These are phyloP conservation scores for Lithospermum erythrorhizon DNA, from an alignment of 257 asterid species.

Conservation along the genomic window DNA sequence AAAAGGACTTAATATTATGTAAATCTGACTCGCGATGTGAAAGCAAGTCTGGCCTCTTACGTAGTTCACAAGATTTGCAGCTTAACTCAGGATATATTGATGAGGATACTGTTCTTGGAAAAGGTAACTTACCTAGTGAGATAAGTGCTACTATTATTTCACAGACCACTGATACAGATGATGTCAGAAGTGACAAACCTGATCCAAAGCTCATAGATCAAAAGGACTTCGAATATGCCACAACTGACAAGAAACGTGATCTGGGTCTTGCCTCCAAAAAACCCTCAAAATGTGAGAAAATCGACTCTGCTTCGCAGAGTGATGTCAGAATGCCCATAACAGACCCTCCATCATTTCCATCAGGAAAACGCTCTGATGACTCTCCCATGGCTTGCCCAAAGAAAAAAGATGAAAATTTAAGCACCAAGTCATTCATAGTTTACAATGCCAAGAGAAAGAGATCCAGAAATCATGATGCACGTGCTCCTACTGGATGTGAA, in stretches of 20 bases:
- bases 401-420: conserved; percentile 12
- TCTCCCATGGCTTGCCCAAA: conserved; percentile 1
- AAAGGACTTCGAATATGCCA: too few species aligned
- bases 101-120: background rate
- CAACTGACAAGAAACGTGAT: background rate
- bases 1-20: background rate
- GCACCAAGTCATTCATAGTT: conserved; percentile 6
- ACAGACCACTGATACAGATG: background rate
- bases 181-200: too few species aligned
- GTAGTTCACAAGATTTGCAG: background rate
- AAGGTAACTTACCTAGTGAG: background rate
- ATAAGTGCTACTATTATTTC: background rate
- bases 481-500: conserved; percentile 9
- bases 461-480: conserved; percentile 7
- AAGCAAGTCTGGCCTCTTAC: background rate
- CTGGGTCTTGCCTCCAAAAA: background rate
- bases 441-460: conserved; percentile 25
- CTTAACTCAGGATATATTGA: too few species aligned
- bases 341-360: conserved; percentile 5
- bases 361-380: conserved; percentile 5
- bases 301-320: conserved; percentile 4
- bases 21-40: background rate
- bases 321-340: background rate
- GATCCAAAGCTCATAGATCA: too few species aligned
- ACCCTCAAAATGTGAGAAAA: conserved; percentile 1